Evolutionary conservation across 768 basidiomycete species (phyloP), one percentile per base, ranked within the genome.

Genomic region (Panaeolus cyanescens): DNA sequence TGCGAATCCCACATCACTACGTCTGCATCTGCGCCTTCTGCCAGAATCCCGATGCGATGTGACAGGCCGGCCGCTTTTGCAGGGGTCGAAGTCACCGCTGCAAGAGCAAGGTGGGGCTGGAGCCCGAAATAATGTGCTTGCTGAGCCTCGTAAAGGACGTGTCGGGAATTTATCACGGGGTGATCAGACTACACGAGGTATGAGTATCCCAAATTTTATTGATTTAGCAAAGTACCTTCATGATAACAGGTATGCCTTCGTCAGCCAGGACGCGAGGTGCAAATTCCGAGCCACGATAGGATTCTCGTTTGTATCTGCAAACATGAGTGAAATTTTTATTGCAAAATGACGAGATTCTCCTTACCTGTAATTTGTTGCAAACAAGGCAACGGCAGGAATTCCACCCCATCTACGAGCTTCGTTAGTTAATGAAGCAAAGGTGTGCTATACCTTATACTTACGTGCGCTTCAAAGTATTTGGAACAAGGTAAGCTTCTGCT

Each of bases 401-500:
- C 78, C 80, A 54, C 79, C 82, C 74, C 77, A 81, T 42, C 79
- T 80, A 59, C 12, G n/a, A n/a, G n/a, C 33, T 20, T 36, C 20
- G 50, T 39, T 36, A 30, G 54, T 58, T 28, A 54, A 58, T 28
- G 54, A 56, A 19, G 54, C 17, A 3, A 32, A 10, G 10, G 34
- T 45, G 25, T n/a, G 15, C 19, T 59, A 19, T 8, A 32, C 15
- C 32, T 54, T 25, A 8, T 37, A 30, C 85, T 67, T 81, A 95
- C 62, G 89, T 85, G 71, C 83, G 78, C 74, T 94, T 96, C 62
- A 98, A 75, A 4, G 90, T 75, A 22, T 86, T 85, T 1, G 95
- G 92, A 22, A 95, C 90, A n/a, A 97, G 82, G 75, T 93, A 97
- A 1, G 93, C 86, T 71, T 96, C 94, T 58, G 93, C 88, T 7